Conservation (phyloP, 495 filamentous ascomycete genomes). For the Lasiosphaeria miniovina region DNA sequence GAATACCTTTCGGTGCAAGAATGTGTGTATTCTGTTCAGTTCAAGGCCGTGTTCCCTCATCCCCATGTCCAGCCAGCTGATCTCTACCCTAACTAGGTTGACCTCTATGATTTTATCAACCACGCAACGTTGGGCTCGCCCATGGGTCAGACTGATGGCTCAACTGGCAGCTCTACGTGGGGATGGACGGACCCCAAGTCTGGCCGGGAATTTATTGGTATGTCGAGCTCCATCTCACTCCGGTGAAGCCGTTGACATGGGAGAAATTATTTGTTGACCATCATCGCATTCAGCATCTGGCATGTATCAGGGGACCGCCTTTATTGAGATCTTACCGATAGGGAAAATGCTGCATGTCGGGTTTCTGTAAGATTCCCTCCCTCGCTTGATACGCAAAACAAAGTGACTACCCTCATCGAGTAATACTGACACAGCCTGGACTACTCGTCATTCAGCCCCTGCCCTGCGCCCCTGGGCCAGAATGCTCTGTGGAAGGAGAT, state of each 20-base stretch:
- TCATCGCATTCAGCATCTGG: background rate
- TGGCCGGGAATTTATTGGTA: constrained; percentile 5
- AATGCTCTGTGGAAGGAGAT: constrained; percentile 33
- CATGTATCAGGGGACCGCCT: constrained; percentile 33
- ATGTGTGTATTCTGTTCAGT: constrained; percentile 2
- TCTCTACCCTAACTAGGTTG: constrained; percentile 42
- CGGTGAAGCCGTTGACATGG: no score
- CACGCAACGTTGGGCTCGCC: constrained; percentile 21
- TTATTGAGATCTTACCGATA: constrained; percentile 44
- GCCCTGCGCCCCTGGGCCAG: background rate
- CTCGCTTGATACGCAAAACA: background rate
- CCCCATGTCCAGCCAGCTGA: constrained; percentile 17
- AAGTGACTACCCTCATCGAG: background rate
- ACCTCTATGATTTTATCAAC: constrained; percentile 48
- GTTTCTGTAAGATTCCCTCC: constrained; percentile 28
- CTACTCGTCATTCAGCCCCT: background rate
- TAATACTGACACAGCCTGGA: background rate
- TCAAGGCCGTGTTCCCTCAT: background rate
- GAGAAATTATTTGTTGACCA: background rate
- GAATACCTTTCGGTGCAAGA: constrained; percentile 40
- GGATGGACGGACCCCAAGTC: constrained; percentile 9
- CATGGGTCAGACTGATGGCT: constrained; percentile 50
- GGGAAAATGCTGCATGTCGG: constrained; percentile 50
- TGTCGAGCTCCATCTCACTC: background rate
- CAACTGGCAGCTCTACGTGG: constrained; percentile 7